Conservation (phyloP, 2,329 filamentous ascomycete species). For the Colletotrichum tropicicola region DNA sequence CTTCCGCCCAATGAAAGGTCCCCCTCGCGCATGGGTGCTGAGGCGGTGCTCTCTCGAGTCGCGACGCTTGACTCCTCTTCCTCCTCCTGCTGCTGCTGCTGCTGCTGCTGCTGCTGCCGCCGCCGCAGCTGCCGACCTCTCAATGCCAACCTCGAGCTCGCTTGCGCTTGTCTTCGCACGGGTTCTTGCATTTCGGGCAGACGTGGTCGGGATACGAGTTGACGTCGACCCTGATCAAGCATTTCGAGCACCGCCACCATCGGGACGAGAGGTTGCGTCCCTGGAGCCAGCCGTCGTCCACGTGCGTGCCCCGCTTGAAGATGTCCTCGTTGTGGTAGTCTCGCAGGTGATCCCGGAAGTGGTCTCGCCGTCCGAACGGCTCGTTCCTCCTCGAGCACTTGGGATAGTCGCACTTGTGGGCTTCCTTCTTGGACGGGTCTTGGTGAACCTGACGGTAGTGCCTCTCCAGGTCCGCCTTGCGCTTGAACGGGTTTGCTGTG, state of each 20-base stretch:
- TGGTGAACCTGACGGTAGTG: slow-evolving; percentile 61
- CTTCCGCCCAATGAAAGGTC: slow-evolving; percentile 4
- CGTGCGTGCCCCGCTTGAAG: slow-evolving; percentile 51
- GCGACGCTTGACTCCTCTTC: neutral
- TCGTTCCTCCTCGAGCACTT: slow-evolving; percentile 53
- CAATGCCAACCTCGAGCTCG: slow-evolving; percentile 27
- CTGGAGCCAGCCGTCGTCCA: slow-evolving; percentile 48
- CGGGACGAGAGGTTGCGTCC: slow-evolving; percentile 46
- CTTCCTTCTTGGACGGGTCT: slow-evolving; percentile 48
- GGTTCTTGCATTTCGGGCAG: slow-evolving; percentile 56
- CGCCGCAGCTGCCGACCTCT: neutral
- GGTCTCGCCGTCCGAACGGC: slow-evolving; percentile 63
- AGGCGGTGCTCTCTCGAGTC: slow-evolving; percentile 8
- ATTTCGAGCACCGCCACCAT: slow-evolving; percentile 66
- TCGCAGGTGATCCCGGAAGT: slow-evolving; percentile 65
- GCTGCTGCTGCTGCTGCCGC: neutral
- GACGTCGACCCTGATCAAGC: slow-evolving; percentile 55
- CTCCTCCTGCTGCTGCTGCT: too few relatives aligned
- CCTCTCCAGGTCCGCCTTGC: slow-evolving; percentile 63
- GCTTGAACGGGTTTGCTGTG: slow-evolving; percentile 55
- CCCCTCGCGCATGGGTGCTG: neutral
- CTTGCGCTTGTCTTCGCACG: slow-evolving; percentile 55
- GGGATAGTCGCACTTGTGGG: slow-evolving; percentile 61
- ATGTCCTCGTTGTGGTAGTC: slow-evolving; percentile 65
- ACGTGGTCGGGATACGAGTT: slow-evolving; percentile 46